Evolutionary conservation across 176 grass and related monocot species (phyloP).

Genomic region (Oryza glaberrima): DNA sequence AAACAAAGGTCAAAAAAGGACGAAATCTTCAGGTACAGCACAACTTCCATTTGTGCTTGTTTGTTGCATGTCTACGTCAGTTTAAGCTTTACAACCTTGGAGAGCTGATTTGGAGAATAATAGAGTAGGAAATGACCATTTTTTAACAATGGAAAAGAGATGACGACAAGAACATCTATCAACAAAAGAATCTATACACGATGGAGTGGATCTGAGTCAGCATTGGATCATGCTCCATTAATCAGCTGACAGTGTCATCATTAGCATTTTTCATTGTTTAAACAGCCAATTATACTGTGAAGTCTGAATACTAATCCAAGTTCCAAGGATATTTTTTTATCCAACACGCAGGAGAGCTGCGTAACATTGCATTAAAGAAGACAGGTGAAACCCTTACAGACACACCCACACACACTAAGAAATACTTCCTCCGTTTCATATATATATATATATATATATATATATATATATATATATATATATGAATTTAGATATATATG

Average conservation of each 20-base stretch:
- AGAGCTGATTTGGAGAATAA: slow-evolving; percentile 22
- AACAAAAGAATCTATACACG: slow-evolving; percentile 48
- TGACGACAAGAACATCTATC: slow-evolving; percentile 33
- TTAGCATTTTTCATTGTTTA: slow-evolving; percentile 26
- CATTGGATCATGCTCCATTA: slow-evolving; percentile 55
- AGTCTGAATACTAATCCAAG: slow-evolving; percentile 31
- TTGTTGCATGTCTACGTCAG: slow-evolving; percentile 33
- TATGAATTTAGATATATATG: too few relatives aligned
- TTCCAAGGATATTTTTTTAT: slow-evolving; percentile 15
- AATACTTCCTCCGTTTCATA: too few relatives aligned
- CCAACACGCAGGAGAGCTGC: too few relatives aligned
- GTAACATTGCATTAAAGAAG: too few relatives aligned
- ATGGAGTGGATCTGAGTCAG: slow-evolving; percentile 64
- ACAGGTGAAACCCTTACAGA: too few relatives aligned
- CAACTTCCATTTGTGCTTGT: slow-evolving; percentile 29
- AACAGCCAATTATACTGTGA: slow-evolving; percentile 11
- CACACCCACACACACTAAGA: too few relatives aligned
- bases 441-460: too few relatives aligned
- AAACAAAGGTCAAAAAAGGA: not conserved
- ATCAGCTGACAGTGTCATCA: not conserved
- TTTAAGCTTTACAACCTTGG: slow-evolving; percentile 30
- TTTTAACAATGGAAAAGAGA: slow-evolving; percentile 28
- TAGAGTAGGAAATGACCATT: slow-evolving; percentile 4
- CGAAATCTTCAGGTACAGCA: not conserved
- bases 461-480: too few relatives aligned